phyloP scores from a whole-genome alignment of 805 yeast species.

The Torulaspora franciscae region DNA sequence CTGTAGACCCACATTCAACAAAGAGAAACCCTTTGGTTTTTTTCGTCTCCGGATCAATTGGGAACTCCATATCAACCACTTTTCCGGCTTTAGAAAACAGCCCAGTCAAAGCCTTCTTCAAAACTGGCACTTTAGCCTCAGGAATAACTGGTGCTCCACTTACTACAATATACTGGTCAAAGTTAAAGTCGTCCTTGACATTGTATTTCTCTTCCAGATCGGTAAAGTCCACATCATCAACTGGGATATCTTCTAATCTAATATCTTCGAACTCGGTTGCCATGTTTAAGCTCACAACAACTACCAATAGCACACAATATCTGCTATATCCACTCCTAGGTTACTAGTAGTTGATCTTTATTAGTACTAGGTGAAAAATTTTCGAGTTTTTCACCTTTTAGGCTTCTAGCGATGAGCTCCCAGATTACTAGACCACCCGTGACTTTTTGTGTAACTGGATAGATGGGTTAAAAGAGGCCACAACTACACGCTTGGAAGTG shows the following conservation, averaged over 20 bases:
- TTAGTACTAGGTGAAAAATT: slow-evolving; percentile 2
- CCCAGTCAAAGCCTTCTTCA: slow-evolving; percentile 80
- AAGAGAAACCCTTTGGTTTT: slow-evolving; percentile 83
- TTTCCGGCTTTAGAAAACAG: slow-evolving; percentile 74
- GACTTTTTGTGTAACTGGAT: slow-evolving; percentile 4
- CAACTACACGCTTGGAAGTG: neutral
- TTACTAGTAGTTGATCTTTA: neutral
- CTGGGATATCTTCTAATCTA: slow-evolving; percentile 43
- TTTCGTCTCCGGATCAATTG: slow-evolving; percentile 60
- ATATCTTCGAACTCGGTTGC: slow-evolving; percentile 33
- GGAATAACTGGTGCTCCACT: slow-evolving; percentile 98
- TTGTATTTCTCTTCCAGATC: slow-evolving; percentile 77
- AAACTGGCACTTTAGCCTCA: slow-evolving; percentile 74
- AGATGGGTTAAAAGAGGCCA: neutral
- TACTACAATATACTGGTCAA: slow-evolving; percentile 76
- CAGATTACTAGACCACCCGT: neutral
- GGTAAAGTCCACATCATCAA: slow-evolving; percentile 71
- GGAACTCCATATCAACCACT: slow-evolving; percentile 74
- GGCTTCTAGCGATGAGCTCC: neutral
- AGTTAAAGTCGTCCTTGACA: slow-evolving; percentile 54
- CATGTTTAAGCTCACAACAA: slow-evolving; percentile 12
- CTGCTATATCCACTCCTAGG: neutral
- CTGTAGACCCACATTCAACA: slow-evolving; percentile 67
- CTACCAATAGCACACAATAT: neutral
- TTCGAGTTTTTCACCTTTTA: slow-evolving; percentile 12